Conservation (phyloP, 1,284 basidiomycete species). For the Trametes sp. region DNA sequence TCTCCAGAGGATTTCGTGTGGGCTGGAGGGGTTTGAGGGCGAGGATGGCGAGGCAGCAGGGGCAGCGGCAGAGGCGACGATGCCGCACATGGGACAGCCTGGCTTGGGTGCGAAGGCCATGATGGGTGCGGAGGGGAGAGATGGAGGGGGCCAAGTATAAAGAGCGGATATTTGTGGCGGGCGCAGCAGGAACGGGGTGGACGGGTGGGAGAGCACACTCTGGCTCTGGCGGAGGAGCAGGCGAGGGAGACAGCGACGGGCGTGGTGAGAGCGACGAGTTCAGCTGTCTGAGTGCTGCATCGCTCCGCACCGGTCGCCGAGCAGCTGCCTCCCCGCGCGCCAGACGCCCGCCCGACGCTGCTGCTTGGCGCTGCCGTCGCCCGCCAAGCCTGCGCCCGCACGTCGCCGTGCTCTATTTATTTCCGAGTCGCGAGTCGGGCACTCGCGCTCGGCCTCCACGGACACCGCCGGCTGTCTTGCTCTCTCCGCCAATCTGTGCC, state of each 20-base stretch:
- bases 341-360: background rate
- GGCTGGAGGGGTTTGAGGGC: constrained; percentile 52
- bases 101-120: constrained; percentile 67
- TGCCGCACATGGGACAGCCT: constrained; percentile 79
- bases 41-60: constrained; percentile 52
- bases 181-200: background rate
- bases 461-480: background rate
- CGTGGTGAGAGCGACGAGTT: background rate
- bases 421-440: background rate
- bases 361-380: background rate
- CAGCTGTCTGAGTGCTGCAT: background rate
- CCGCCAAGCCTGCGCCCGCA: background rate
- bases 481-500: background rate
- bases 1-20: constrained; percentile 70
- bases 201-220: background rate
- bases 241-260: constrained; percentile 1
- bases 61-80: constrained; percentile 62
- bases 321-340: background rate
- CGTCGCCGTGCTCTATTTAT: background rate
- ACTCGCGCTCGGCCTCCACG: background rate
- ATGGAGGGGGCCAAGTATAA: constrained; percentile 4
- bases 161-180: constrained; percentile 1
- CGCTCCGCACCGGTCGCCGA: no score
- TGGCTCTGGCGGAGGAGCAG: background rate
- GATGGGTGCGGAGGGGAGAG: background rate